Conservation (phyloP, 495 filamentous ascomycete genomes). For the Alectoria sarmentosa region DNA sequence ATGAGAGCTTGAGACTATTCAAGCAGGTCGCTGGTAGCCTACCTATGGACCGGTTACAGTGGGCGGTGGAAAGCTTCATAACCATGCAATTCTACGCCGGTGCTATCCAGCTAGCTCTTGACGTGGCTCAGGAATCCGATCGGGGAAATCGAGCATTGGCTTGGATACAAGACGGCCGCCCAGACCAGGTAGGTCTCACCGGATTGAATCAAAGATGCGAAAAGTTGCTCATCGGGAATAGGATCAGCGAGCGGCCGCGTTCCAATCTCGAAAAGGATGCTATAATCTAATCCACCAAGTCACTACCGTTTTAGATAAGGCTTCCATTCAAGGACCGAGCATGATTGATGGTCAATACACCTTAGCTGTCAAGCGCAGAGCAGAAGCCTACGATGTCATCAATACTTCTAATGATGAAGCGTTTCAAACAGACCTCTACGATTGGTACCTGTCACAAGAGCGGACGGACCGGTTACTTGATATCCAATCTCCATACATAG, state of each 20-base stretch:
- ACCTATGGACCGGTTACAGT: constrained; percentile 69
- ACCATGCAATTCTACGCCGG: constrained; percentile 84
- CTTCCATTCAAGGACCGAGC: constrained; percentile 56
- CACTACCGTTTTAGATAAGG: constrained; percentile 66
- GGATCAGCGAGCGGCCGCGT: constrained; percentile 62
- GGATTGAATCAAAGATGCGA: not conserved
- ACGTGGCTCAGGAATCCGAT: constrained; percentile 73
- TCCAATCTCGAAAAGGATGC: constrained; percentile 64
- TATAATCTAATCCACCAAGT: constrained; percentile 77
- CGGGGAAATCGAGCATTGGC: constrained; percentile 72
- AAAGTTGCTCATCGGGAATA: constrained; percentile 44
- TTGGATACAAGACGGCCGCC: constrained; percentile 62
- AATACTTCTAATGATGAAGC: constrained; percentile 81
- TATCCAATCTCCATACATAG: constrained; percentile 73
- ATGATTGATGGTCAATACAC: constrained; percentile 72
- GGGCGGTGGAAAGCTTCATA: constrained; percentile 71
- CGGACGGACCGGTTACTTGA: constrained; percentile 78
- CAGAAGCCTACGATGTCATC: constrained; percentile 82
- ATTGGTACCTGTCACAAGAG: constrained; percentile 85
- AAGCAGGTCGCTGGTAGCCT: constrained; percentile 76
- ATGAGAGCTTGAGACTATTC: constrained; percentile 83
- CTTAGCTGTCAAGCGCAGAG: constrained; percentile 62
- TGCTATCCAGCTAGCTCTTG: constrained; percentile 81
- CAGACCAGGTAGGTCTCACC: constrained; percentile 38
- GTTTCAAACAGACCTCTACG: constrained; percentile 90